phyloP scores from a whole-genome alignment of 257 asterid genomes.

The Ballota nigra region DNA sequence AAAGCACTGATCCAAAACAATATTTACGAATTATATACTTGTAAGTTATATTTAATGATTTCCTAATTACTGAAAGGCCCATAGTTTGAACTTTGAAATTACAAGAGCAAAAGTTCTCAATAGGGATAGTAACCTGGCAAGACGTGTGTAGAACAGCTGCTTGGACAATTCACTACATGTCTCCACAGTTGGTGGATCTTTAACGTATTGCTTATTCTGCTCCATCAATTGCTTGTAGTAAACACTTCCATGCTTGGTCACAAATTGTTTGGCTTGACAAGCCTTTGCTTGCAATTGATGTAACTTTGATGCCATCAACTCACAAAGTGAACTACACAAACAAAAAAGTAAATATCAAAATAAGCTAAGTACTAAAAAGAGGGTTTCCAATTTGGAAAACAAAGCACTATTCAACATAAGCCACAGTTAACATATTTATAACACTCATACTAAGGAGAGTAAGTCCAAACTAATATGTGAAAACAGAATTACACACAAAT shows the following conservation, averaged over 20 bases:
- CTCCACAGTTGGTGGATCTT: conserved; percentile 67
- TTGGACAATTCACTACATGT: conserved; percentile 55
- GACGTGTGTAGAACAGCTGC: conserved; percentile 63
- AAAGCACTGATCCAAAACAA: not conserved
- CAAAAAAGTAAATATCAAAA: not conserved
- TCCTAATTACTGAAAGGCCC: not conserved
- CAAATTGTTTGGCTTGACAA: conserved; percentile 48
- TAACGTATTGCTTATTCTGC: conserved; percentile 57
- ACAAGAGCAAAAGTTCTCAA: not conserved
- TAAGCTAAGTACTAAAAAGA: not conserved
- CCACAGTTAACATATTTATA: not conserved
- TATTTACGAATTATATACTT: not conserved
- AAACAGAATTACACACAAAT: not conserved
- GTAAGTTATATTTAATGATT: not conserved
- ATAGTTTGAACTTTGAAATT: not conserved
- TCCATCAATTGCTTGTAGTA: conserved; percentile 67
- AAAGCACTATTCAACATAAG: not conserved
- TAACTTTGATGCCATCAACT: conserved; percentile 51
- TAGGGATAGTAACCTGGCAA: conserved; percentile 50
- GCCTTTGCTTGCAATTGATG: conserved; percentile 60
- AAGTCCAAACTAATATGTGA: not conserved
- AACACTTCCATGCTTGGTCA: conserved; percentile 47
- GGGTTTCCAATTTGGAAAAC: not conserved
- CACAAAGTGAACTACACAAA: not conserved
- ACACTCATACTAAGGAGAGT: not conserved